Evolutionary conservation across 495 filamentous ascomycete species (phyloP).

Genomic region (Hypoxylon lenormandii): DNA sequence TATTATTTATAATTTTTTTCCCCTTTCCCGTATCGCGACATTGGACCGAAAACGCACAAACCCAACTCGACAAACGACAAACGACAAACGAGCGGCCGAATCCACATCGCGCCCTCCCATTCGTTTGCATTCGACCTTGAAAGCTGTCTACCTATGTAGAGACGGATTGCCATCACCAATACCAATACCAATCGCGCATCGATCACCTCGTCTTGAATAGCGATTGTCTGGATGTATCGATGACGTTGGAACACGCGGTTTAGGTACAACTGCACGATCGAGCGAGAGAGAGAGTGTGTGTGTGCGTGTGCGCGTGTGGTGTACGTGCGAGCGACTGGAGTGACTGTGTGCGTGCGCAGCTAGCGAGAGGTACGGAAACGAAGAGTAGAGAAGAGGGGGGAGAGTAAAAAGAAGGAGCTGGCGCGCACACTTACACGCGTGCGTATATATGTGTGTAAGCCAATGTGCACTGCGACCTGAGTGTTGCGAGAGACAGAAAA

Average conservation of each 20-base stretch:
- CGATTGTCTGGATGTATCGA: constrained; percentile 30
- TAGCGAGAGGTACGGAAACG: background rate
- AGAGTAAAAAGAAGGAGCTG: constrained; percentile 6
- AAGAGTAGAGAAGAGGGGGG: background rate
- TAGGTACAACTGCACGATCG: constrained; percentile 35
- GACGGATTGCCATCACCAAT: constrained; percentile 6
- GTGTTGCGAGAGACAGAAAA: constrained; percentile 14
- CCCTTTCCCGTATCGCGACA: constrained; percentile 15
- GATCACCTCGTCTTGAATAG: constrained; percentile 9
- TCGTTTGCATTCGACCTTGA: constrained; percentile 28
- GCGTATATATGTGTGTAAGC: constrained; percentile 21
- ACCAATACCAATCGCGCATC: constrained; percentile 25
- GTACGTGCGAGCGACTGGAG: background rate
- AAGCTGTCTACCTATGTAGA: constrained; percentile 6
- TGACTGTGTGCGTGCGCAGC: background rate
- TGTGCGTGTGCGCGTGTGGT: constrained; percentile 8
- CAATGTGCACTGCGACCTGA: constrained; percentile 26
- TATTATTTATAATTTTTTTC: constrained; percentile 15
- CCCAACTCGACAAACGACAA: too few species aligned
- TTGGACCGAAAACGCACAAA: constrained; percentile 26
- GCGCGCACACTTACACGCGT: constrained; percentile 2
- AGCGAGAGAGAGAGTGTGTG: constrained; percentile 23
- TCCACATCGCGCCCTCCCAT: constrained; percentile 3
- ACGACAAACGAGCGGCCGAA: constrained; percentile 21
- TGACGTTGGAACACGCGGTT: constrained; percentile 24